A percentile compares a stretch with the other conserved stretches of the same genome.
Conservation (phyloP, 179 eudicot genomes). For the Sideroxylon spinosum region DNA sequence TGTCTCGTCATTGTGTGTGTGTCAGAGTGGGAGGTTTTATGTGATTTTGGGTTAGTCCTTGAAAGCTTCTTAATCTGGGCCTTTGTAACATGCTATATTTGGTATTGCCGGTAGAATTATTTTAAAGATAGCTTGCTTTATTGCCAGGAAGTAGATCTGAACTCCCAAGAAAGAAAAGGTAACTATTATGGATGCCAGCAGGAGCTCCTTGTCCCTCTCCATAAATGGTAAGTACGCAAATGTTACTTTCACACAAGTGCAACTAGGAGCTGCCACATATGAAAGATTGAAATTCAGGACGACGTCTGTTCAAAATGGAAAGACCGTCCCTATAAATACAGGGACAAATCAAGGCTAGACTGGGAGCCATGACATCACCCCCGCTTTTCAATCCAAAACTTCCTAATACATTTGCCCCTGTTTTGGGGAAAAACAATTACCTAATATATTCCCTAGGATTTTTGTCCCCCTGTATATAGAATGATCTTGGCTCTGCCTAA, state of each 20-base stretch:
- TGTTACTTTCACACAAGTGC: not conserved
- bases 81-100: not conserved
- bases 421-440: no score
- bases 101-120: not conserved
- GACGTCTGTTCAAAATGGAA: not conserved
- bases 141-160: slow-evolving; percentile 22
- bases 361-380: no score
- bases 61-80: not conserved
- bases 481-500: not conserved
- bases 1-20: not conserved
- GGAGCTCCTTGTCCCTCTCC: not conserved
- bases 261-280: not conserved
- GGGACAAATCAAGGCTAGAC: not conserved
- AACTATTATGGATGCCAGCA: not conserved
- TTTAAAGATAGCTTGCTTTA: slow-evolving; percentile 8
- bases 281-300: not conserved
- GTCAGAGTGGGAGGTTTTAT: not conserved
- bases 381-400: no score
- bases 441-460: no score
- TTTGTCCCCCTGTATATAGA: no score
- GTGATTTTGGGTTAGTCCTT: no score
- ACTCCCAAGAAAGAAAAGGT: slow-evolving; percentile 15
- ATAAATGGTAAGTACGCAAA: slow-evolving; percentile 9
- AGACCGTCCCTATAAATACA: not conserved
- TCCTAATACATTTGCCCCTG: no score